Evolutionary conservation across 495 filamentous ascomycete genomes (phyloP), one percentile per base, ranked within the genome.

Genomic region (Glarea lozoyensis): DNA sequence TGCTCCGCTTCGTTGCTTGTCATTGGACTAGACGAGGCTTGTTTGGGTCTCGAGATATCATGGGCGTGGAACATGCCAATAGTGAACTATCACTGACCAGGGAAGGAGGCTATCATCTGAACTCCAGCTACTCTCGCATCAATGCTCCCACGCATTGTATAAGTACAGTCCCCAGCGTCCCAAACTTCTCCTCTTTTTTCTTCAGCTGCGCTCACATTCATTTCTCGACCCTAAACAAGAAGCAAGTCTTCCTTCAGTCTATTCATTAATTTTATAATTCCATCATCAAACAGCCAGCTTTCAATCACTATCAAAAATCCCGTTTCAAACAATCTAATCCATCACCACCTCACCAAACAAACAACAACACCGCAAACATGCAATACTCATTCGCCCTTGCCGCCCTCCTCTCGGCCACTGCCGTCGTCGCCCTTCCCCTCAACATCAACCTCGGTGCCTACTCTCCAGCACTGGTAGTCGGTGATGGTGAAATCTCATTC

Each of bases 401-500:
- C 13, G 20, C 56, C 11, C 15, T 52, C 33, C 27, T 64, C 11
- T 49, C 53, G 17, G 22, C 46, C 1, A 41, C 48, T 13, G 23
- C 56, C 18, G 41, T 52, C 32, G 40, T 45, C 31, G 55, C 65
- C 34, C 53, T 65, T 40, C 72, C 71, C 9, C 59, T 76, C 4
- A 76, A 76, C 60, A 76, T 76, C 63, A 76, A 76, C 60, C 60
- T 76, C 20, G 72, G 70, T 15, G 71, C 72, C n/a, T 76, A 73
- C 53, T 75, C 71, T 10, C 72, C 71, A 11, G 72, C 72, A 22
- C 43, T 76, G 56, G 72, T 76, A 51, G 72, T 76, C 54, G 71
- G 72, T 64, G 71, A 76, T 62, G 70, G 72, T 54, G 70, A 66
- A 43, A 73, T 76, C 43, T 67, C 68, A 11, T 72, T 76, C 49